Conservation (phyloP, 2,329 filamentous ascomycete genomes). For the Diplodia corticola region DNA sequence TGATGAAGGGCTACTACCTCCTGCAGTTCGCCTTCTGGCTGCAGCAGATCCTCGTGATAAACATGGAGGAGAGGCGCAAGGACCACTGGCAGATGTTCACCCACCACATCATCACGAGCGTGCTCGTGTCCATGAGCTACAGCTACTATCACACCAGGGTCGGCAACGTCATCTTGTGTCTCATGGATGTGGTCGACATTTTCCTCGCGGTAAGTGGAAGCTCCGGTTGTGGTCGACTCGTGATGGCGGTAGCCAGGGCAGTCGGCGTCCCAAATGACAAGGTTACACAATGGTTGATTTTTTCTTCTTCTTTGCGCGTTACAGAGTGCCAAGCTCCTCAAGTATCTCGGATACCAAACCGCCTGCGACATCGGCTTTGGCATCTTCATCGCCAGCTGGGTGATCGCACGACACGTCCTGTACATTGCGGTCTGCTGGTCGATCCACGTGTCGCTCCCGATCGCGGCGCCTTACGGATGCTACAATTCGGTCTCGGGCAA, state of each 20-base stretch:
- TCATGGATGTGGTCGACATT: conserved; percentile 93
- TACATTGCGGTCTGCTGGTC: conserved; percentile 83
- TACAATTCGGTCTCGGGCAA: conserved; percentile 55
- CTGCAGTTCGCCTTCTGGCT: conserved; percentile 91
- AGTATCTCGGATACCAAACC: conserved; percentile 76
- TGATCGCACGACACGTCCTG: conserved; percentile 76
- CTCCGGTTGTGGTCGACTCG: neutral
- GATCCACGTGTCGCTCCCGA: conserved; percentile 66
- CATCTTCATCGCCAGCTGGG: conserved; percentile 83
- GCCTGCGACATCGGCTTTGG: conserved; percentile 83
- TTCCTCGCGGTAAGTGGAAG: conserved; percentile 72
- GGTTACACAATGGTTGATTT: conserved; percentile 3
- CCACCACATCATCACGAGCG: conserved; percentile 88
- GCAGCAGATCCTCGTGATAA: conserved; percentile 90
- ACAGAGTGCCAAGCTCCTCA: conserved; percentile 78
- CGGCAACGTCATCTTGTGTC: conserved; percentile 81
- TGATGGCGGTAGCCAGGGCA: neutral
- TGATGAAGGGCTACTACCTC: conserved; percentile 87
- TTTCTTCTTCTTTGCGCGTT: neutral
- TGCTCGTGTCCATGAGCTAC: conserved; percentile 79
- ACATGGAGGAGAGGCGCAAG: conserved; percentile 92
- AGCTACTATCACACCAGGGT: conserved; percentile 84
- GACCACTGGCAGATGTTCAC: conserved; percentile 95
- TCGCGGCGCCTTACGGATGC: conserved; percentile 67
- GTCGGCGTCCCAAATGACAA: neutral